Conservation (phyloP, 768 basidiomycete species). For the Harrya chromipes region DNA sequence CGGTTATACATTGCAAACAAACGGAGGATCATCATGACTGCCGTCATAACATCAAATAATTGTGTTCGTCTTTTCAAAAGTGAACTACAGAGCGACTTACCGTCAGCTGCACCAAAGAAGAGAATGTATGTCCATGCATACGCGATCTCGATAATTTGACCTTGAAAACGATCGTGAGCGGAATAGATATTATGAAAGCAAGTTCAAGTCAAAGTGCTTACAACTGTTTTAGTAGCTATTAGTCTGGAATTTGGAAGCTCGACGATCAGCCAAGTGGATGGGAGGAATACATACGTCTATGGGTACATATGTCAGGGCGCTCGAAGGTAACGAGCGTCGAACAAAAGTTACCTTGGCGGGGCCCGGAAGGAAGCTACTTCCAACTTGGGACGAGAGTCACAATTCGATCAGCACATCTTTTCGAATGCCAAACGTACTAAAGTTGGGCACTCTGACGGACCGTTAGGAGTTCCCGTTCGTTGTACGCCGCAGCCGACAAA, state of each 20-base stretch:
- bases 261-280: no score
- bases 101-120: slow-evolving; percentile 3
- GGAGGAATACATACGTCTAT: neutral
- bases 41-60: neutral
- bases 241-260: neutral
- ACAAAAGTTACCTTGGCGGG: neutral
- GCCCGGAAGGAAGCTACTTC: slow-evolving; percentile 1
- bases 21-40: neutral
- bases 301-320: neutral
- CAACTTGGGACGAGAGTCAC: neutral
- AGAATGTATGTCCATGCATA: neutral
- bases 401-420: neutral
- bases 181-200: neutral
- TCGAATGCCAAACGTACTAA: neutral
- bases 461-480: neutral
- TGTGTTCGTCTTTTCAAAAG: neutral
- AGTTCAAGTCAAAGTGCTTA: neutral
- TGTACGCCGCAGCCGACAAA: neutral
- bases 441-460: neutral
- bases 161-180: neutral
- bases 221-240: neutral
- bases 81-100: neutral
- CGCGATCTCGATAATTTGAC: neutral
- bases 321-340: neutral
- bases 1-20: neutral